phyloP scores from a whole-genome alignment of 2,329 filamentous ascomycete genomes.

The Diaporthe capsici region DNA sequence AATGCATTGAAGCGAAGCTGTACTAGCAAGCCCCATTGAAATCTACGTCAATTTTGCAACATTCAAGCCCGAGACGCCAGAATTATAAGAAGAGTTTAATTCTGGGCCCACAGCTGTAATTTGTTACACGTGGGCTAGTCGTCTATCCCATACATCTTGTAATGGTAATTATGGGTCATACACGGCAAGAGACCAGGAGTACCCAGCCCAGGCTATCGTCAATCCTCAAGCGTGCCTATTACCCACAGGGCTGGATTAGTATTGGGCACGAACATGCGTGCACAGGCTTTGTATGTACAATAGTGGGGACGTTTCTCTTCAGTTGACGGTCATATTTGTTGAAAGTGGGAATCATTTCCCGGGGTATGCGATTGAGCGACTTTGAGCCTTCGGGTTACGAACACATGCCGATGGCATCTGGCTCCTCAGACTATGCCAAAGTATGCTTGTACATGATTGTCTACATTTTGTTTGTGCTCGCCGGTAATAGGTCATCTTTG shows the following conservation, averaged over 20 bases:
- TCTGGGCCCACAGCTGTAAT: not conserved
- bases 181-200: not conserved
- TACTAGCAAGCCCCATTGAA: not conserved
- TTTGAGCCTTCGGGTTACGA: no score
- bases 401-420: no score
- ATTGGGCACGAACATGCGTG: not conserved
- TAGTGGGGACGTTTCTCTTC: not conserved
- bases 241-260: not conserved
- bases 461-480: not conserved
- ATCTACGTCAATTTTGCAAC: not conserved
- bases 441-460: not conserved
- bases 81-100: not conserved
- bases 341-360: not conserved
- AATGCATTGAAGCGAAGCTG: not conserved
- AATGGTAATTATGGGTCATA: not conserved
- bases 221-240: not conserved
- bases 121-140: not conserved
- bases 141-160: not conserved
- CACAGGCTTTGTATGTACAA: not conserved
- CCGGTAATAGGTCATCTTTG: no score
- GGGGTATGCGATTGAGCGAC: not conserved
- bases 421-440: not conserved
- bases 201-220: not conserved
- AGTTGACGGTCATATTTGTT: not conserved
- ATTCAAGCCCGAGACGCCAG: not conserved